Base-by-base conservation (phyloP, 495 filamentous ascomycete species). In the Lasiosphaeria hispida region DNA sequence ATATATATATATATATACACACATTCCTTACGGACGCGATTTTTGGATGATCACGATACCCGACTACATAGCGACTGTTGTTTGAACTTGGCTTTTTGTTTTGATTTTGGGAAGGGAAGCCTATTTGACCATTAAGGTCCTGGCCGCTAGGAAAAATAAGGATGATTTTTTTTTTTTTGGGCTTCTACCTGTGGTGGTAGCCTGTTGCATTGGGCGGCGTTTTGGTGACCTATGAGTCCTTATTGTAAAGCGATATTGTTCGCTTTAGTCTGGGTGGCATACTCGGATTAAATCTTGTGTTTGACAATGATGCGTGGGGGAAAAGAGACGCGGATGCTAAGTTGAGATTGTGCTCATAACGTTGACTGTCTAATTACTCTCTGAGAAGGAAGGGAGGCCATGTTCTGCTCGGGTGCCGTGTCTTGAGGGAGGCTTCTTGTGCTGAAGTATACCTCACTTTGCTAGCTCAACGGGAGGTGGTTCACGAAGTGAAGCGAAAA, bases 31-130 rank as follows among this genome's bases (percentile, higher is more conserved):
- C 68, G 60, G 58, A 69, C 43, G 43, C 34, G 45, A 57, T 57
- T 45, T 45, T 35, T 53, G 57, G 67, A 71, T 66, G 66, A 71
- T 65, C 63, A 70, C 64, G 73, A 73, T 69, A 72, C 73, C 74
- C 75, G 77, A 75, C 64, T 76, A 74, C 76, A 79, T 77, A 79
- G 75, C 76, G 74, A 73, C 75, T 79, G 76, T 75, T 77, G 68
- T 68, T 69, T 66, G 44, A 43, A 53, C 62, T 57, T 53, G 58
- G 53, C 47, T 60, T 52, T 19, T 23, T 56, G 14, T 63, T 48
- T 49, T 49, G 33, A 37, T 10, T 58, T 62, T 54, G 19, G n/a
- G 35, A 17, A 10, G 41, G 18, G 39, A 23, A 13, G 15, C 11
- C 4, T 11, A 43, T 48, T 51, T 45, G 37, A 41, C 34, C 14